Evolutionary conservation across 2,329 filamentous ascomycete genomes (phyloP).

Genomic region (Exserohilum turcica): DNA sequence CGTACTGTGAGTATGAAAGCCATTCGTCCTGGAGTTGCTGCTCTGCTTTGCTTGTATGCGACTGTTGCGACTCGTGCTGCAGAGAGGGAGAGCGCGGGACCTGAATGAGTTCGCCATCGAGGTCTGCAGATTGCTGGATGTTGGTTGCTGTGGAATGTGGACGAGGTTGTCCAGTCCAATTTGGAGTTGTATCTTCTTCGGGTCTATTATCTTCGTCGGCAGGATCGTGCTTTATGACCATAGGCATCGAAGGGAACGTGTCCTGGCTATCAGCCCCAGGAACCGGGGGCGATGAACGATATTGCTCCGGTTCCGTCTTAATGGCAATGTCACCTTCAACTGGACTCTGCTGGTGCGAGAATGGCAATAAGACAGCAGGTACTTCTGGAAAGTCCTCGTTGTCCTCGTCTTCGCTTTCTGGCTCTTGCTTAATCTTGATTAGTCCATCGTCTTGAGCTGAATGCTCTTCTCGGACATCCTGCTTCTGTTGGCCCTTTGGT

Average conservation of each 20-base stretch:
- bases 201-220: constrained; percentile 21
- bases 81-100: constrained; percentile 29
- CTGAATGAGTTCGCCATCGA: constrained; percentile 28
- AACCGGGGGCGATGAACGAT: constrained; percentile 20
- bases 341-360: background rate
- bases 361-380: background rate
- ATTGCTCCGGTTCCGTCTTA: constrained; percentile 1
- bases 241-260: constrained; percentile 31
- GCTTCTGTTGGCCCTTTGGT: background rate
- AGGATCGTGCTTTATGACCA: constrained; percentile 31
- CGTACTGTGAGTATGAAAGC: constrained; percentile 41
- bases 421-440: constrained; percentile 5
- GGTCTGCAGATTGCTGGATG: constrained; percentile 20
- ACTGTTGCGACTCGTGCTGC: constrained; percentile 31
- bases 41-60: constrained; percentile 41
- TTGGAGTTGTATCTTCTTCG: constrained; percentile 8
- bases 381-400: background rate
- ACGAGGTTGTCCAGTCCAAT: background rate
- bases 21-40: constrained; percentile 41
- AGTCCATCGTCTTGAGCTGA: background rate
- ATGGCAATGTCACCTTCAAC: background rate
- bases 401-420: constrained; percentile 7
- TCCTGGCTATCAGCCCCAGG: constrained; percentile 15
- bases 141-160: constrained; percentile 3
- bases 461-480: background rate